Evolutionary conservation across 1,284 basidiomycete species (phyloP).

Genomic region (Puccinia hordei): DNA sequence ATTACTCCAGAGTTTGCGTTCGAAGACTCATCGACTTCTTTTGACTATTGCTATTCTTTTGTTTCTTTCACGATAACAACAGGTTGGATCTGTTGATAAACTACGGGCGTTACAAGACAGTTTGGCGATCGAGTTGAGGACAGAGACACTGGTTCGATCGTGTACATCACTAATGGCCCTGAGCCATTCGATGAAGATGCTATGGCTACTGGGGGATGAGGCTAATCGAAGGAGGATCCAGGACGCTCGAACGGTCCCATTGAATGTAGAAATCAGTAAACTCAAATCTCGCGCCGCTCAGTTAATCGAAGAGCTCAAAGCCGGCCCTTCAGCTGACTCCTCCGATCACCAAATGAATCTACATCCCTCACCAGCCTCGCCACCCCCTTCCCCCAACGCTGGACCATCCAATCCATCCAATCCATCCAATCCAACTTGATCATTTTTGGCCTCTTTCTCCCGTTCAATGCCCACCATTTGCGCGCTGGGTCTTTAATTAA

Average conservation of each 20-base stretch:
- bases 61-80: not conserved
- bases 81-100: conserved; percentile 39
- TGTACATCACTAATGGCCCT: conserved; percentile 41
- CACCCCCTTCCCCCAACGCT: not conserved
- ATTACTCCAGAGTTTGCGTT: not conserved
- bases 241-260: not conserved
- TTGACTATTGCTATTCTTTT: not conserved
- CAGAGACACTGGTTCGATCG: conserved; percentile 43
- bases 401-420: not conserved
- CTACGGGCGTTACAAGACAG: conserved; percentile 46
- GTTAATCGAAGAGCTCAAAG: conserved; percentile 35
- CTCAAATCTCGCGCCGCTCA: conserved; percentile 20
- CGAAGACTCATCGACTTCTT: not conserved
- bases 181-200: conserved; percentile 50
- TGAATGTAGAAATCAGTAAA: conserved; percentile 16
- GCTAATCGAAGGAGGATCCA: conserved; percentile 29
- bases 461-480: too few relatives aligned
- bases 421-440: too few relatives aligned
- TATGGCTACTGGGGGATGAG: conserved; percentile 48
- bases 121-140: conserved; percentile 47
- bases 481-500: too few relatives aligned
- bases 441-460: too few relatives aligned
- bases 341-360: conserved; percentile 18
- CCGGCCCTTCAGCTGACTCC: not conserved
- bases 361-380: not conserved